Percentiles rank a stretch among this genome's conserved stretches.
Evolutionary conservation across 805 yeast genomes (phyloP).

Genomic region (Scheffersomyces ergatensis): DNA sequence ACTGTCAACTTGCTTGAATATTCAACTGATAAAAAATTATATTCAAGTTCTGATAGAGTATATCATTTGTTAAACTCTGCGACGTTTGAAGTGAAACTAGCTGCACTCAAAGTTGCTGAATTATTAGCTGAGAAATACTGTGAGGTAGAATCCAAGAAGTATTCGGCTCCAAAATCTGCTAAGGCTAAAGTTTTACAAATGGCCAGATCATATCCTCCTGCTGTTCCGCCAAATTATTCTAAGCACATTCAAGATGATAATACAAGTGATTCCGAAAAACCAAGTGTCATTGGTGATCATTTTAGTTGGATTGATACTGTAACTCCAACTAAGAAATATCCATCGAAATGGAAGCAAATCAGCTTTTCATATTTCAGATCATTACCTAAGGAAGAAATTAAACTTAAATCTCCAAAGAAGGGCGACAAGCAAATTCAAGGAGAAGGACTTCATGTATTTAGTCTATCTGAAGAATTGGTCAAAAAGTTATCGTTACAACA

Average conservation of each 20-base stretch:
- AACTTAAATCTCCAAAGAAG: constrained; percentile 4
- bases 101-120: constrained; percentile 59
- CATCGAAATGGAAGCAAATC: constrained; percentile 55
- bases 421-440: constrained; percentile 1
- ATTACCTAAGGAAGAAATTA: constrained; percentile 8
- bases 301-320: constrained; percentile 47
- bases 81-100: constrained; percentile 55
- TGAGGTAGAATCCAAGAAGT: constrained; percentile 40
- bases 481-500: constrained; percentile 55
- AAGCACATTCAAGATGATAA: constrained; percentile 15
- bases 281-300: constrained; percentile 34
- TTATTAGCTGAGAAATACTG: constrained; percentile 61
- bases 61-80: constrained; percentile 57
- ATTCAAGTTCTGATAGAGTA: constrained; percentile 63
- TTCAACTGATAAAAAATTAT: constrained; percentile 65
- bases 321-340: constrained; percentile 41
- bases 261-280: constrained; percentile 9
- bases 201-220: constrained; percentile 53
- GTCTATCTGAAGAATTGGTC: constrained; percentile 55
- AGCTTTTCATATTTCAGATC: constrained; percentile 50
- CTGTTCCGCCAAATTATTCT: constrained; percentile 36
- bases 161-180: constrained; percentile 40
- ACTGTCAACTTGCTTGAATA: constrained; percentile 63
- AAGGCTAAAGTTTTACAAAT: constrained; percentile 50
- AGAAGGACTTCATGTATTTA: constrained; percentile 53